Evolutionary conservation across 148 eudicot species (phyloP).

Genomic region (Heliosperma pusillum): DNA sequence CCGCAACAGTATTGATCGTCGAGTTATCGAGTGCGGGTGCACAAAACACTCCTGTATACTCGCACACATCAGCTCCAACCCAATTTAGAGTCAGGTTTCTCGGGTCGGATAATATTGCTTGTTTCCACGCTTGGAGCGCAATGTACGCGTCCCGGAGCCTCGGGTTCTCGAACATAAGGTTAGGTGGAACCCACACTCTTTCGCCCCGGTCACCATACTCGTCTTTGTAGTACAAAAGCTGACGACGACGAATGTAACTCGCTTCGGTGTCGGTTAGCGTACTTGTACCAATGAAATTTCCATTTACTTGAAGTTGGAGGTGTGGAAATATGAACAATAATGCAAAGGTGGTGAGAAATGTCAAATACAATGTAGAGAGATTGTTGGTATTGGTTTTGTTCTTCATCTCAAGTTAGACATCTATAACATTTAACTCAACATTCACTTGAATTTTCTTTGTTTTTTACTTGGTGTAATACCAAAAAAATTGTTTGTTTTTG

Average conservation of each 20-base stretch:
- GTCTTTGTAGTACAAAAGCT: constrained; percentile 62
- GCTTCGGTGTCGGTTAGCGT: constrained; percentile 43
- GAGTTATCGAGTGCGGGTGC: constrained; percentile 56
- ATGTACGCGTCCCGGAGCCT: constrained; percentile 69
- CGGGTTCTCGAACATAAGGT: constrained; percentile 43
- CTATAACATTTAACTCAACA: not conserved
- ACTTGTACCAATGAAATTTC: constrained; percentile 22
- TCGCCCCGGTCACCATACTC: constrained; percentile 75
- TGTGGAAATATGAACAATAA: not conserved
- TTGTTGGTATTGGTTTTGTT: constrained; percentile 2
- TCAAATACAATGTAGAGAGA: not conserved
- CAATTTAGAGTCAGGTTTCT: constrained; percentile 52
- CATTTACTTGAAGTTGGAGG: not conserved
- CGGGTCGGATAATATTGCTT: constrained; percentile 84
- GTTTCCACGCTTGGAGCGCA: constrained; percentile 82
- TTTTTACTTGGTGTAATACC: too few relatives aligned
- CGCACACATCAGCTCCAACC: constrained; percentile 74
- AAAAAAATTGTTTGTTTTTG: too few relatives aligned
- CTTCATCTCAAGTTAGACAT: constrained; percentile 52
- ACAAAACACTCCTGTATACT: constrained; percentile 65
- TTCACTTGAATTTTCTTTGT: not conserved
- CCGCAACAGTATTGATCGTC: constrained; percentile 50
- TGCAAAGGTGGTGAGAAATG: not conserved
- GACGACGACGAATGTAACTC: constrained; percentile 46
- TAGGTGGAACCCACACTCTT: constrained; percentile 40